Evolutionary conservation across 2,329 filamentous ascomycete species (phyloP).

Genomic region (Fusarium armeniacum): DNA sequence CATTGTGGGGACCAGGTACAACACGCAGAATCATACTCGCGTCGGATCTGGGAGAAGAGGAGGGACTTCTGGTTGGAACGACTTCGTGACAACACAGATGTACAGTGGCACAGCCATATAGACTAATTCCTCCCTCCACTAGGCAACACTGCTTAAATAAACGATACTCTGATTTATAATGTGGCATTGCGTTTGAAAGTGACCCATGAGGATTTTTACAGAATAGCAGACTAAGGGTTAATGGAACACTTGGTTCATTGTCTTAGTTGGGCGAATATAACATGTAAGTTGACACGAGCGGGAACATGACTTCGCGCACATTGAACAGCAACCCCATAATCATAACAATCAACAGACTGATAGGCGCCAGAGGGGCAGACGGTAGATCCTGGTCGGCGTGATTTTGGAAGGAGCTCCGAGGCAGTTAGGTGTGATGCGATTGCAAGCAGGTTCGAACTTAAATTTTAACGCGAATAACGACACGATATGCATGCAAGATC

Average conservation of each 20-base stretch:
- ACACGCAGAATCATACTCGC: conserved; percentile 53
- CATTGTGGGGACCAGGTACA: conserved; percentile 39
- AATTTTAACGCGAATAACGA: not conserved
- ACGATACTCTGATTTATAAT: not conserved
- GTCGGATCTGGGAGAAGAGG: conserved; percentile 47
- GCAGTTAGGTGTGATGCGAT: not conserved
- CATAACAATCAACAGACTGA: not conserved
- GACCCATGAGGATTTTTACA: not conserved
- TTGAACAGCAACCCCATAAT: not conserved
- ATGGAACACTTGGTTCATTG: not conserved
- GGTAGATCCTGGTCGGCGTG: not conserved
- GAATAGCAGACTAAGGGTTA: not conserved
- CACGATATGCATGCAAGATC: not conserved
- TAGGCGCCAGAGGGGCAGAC: not conserved
- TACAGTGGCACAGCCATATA: conserved; percentile 1
- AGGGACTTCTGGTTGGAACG: conserved; percentile 52
- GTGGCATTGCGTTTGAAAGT: not conserved
- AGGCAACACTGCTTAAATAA: not conserved
- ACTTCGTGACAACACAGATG: conserved; percentile 29
- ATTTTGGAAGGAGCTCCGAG: not conserved
- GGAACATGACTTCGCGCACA: not conserved
- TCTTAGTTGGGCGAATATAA: not conserved
- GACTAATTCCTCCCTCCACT: not conserved
- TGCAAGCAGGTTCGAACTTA: not conserved
- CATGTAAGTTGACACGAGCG: not conserved